These are phyloP conservation scores for Apiospora rasikravindrae DNA, from an alignment of 2,329 filamentous ascomycete species.

Conservation along the genomic window DNA sequence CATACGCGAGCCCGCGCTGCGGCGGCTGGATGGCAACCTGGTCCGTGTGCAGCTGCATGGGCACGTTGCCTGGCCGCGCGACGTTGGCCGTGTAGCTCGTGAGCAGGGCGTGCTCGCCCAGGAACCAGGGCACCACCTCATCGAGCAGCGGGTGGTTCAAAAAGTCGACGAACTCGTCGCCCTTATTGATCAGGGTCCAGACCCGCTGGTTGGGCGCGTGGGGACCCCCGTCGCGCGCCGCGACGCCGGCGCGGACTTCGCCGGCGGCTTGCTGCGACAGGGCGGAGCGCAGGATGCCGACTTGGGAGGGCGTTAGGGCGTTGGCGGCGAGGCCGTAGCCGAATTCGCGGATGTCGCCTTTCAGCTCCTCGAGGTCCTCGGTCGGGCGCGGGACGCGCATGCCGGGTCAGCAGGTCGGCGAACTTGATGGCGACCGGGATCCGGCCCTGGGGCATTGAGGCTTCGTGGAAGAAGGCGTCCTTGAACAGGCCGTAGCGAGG, in stretches of 20 bases:
- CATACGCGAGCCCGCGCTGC: constrained; percentile 32
- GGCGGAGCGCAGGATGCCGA: not conserved
- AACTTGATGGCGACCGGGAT: constrained; percentile 33
- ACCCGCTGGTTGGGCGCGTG: constrained; percentile 28
- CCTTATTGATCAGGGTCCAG: constrained; percentile 26
- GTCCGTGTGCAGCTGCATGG: constrained; percentile 38
- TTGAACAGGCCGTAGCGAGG: constrained; percentile 34
- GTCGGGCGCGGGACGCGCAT: constrained; percentile 42
- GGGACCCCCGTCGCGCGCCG: constrained; percentile 20
- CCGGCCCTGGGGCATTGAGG: constrained; percentile 30
- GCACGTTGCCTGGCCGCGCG: constrained; percentile 32
- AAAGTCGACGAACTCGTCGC: constrained; percentile 29
- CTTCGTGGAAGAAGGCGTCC: constrained; percentile 32
- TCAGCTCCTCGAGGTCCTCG: constrained; percentile 36
- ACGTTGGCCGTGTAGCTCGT: constrained; percentile 39
- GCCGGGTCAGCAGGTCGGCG: constrained; percentile 30
- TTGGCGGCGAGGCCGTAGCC: constrained; percentile 30
- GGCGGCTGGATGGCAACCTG: constrained; percentile 35
- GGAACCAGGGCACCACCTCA: constrained; percentile 34
- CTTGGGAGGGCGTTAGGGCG: not conserved
- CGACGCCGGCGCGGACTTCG: constrained; percentile 14
- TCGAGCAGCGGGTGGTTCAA: constrained; percentile 36
- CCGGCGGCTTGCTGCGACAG: not conserved
- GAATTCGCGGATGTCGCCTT: constrained; percentile 32
- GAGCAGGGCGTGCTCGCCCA: constrained; percentile 37